Evolutionary conservation across 768 basidiomycete genomes (phyloP), one percentile per base, ranked within the genome.

Genomic region (Rhodotorula diobovata): DNA sequence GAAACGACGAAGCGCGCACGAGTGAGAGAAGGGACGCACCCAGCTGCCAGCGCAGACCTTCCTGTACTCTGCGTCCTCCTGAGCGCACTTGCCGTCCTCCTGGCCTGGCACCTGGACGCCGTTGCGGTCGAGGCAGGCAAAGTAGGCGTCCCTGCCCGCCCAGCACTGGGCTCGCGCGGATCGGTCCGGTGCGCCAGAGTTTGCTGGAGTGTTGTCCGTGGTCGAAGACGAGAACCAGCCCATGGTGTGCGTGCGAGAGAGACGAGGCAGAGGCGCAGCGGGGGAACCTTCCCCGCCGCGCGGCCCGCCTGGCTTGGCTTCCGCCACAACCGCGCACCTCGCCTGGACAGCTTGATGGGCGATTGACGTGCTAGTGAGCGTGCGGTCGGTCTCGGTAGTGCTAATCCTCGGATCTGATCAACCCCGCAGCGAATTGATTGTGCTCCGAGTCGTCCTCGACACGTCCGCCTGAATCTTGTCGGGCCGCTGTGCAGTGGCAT

Each of bases 21-120:
- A 32, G 25, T 14, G n/a, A n/a, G 55, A 65, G 5, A 1, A 18
- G 12, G 14, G 18, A 76, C 78, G 71, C 79, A 92, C 93, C 92
- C 92, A 95, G 81, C 92, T 93, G 80, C 87, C 88, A 4, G 90
- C 91, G 78, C 93, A 95, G 75, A 84, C 87, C 68, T 81, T 81
- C 64, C 90, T 86, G 80, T 94, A 97, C 9, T 63, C 76, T 46
- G 80, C 81, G 72, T 84, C 85, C 79, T 90, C 84, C 21, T 80
- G 76, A 8, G 82, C 77, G 77, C 93, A 97, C 18, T 83, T 82
- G 10, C 54, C 64, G 73, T 90, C 90, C 73, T 89, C 90, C 74
- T 89, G 88, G 16, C 91, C 91, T 0, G 91, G 85, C 72, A 88
- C 88, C 43, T 89, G 82, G 28, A 94, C 85, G 46, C 84, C 84